phyloP scores from a whole-genome alignment of 768 basidiomycete species.

The Mycena crocata region DNA sequence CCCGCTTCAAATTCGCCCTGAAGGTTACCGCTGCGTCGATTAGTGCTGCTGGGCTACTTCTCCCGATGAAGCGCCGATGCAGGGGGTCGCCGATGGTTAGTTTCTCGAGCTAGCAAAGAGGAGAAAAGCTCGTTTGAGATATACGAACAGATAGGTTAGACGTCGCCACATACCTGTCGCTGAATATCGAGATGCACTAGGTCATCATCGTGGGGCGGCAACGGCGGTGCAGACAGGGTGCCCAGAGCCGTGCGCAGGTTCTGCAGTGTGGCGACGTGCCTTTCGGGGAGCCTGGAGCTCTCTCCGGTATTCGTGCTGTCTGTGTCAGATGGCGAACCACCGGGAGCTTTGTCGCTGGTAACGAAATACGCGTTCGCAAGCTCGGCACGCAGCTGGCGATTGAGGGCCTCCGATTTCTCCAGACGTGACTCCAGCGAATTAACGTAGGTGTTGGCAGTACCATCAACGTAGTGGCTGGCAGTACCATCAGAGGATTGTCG shows the following conservation, averaged over 20 bases:
- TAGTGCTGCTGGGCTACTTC: not conserved
- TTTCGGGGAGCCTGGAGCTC: not conserved
- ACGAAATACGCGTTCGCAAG: not conserved
- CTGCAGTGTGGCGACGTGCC: not conserved
- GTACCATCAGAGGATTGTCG: not conserved
- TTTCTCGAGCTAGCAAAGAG: not conserved
- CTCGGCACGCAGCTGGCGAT: slow-evolving; percentile 13
- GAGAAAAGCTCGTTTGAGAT: too few species aligned
- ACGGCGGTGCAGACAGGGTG: slow-evolving; percentile 7
- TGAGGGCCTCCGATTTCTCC: slow-evolving; percentile 10
- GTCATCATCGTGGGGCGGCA: slow-evolving; percentile 23
- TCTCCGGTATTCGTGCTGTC: too few species aligned
- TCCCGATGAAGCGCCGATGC: slow-evolving; percentile 4
- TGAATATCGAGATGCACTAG: slow-evolving; percentile 20
- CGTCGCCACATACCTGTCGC: slow-evolving; percentile 3
- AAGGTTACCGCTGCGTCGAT: slow-evolving; percentile 4
- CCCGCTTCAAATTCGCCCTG: slow-evolving; percentile 7
- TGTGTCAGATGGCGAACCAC: not conserved
- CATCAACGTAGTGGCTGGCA: not conserved
- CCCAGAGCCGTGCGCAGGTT: slow-evolving; percentile 15
- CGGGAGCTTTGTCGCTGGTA: too few species aligned
- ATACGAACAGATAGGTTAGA: not conserved
- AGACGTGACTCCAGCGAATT: slow-evolving; percentile 15
- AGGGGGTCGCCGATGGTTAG: not conserved
- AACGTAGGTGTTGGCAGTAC: slow-evolving; percentile 20